Base-by-base conservation (phyloP, 225 moss, liverwort and hornwort species). In the Bryum argenteum region DNA sequence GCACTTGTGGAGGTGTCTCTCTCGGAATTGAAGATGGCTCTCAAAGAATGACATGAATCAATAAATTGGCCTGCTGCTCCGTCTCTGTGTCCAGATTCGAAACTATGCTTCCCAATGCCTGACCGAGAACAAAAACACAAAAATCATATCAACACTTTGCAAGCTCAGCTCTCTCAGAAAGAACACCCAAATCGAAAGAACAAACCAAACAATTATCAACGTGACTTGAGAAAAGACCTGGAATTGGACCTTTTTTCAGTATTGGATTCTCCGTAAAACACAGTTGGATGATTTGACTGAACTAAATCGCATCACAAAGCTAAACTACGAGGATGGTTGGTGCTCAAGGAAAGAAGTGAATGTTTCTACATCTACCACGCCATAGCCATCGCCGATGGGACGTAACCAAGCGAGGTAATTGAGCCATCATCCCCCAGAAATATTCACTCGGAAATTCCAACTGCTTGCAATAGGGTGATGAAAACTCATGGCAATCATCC, bases 1-100 rank as follows among this genome's bases (percentile, higher is more conserved):
- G 74, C 74, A 69, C 79, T 84, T 9, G 87, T 74, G 12, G 75
- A 73, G 45, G 78, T 70, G 23, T 66, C 73, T 41, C 62, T 73
- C 78, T 87, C 87, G 2, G 87, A 83, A 66, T 67, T 73, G 76
- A 51, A 83, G 43, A 83, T 67, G 48, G 83, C 87, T 63, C 43
- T 81, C 63, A 78, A 70, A 21, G 39, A 43, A 42, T 77, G 75
- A 8, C 75, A 33, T 33, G 33, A 33, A 33, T 33, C 1, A 33
- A 33, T 33, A 33, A 64, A 18, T 71, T 62, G 61, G 33, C 33
- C 33, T 33, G 55, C 41, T 56, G 55, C 41, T 56, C 83, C 41
- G 15, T 53, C 65, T 45, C 77, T 71, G 62, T 72, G 51, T 61
- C 61, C 78, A 56, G 42, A 76, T 53, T 63, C 70, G 22, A n/a